Conservation (phyloP, 1,284 basidiomycete genomes). For the Microstroma glucosiphilum region DNA sequence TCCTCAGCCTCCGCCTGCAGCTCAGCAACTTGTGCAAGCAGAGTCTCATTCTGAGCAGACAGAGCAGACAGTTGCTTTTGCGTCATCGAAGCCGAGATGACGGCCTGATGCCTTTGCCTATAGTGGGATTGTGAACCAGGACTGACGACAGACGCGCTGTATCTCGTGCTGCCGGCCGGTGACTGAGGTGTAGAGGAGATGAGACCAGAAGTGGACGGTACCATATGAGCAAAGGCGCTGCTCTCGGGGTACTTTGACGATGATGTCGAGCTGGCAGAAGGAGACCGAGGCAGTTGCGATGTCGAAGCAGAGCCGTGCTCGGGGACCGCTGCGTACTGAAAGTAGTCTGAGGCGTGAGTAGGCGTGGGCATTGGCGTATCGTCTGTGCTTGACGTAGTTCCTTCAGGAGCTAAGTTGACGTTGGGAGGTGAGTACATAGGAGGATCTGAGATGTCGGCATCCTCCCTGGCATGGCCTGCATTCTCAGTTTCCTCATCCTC, state of each 20-base stretch:
- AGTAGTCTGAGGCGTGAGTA: not conserved
- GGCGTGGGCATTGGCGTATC: constrained; percentile 10
- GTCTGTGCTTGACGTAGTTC: constrained; percentile 15
- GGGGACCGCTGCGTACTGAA: not conserved
- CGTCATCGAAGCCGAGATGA: constrained; percentile 22
- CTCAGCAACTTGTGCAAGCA: constrained; percentile 34
- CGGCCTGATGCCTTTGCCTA: no score
- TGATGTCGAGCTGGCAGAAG: no score
- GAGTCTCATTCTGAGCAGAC: constrained; percentile 34
- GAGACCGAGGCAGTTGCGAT: no score
- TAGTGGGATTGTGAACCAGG: no score
- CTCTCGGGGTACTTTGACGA: no score
- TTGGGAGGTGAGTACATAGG: constrained; percentile 26
- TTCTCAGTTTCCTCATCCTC: not conserved
- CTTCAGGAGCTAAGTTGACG: constrained; percentile 13
- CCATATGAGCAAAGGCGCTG: no score
- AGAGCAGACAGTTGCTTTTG: constrained; percentile 34
- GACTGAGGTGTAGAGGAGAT: not conserved
- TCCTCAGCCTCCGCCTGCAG: constrained; percentile 37
- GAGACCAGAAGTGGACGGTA: not conserved
- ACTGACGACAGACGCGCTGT: not conserved
- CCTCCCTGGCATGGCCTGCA: not conserved
- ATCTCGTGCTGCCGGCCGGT: not conserved
- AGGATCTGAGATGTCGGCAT: no score
- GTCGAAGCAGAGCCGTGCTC: no score